Evolutionary conservation across 805 yeast species (phyloP).

Genomic region (Spencermartinsiella europaea): DNA sequence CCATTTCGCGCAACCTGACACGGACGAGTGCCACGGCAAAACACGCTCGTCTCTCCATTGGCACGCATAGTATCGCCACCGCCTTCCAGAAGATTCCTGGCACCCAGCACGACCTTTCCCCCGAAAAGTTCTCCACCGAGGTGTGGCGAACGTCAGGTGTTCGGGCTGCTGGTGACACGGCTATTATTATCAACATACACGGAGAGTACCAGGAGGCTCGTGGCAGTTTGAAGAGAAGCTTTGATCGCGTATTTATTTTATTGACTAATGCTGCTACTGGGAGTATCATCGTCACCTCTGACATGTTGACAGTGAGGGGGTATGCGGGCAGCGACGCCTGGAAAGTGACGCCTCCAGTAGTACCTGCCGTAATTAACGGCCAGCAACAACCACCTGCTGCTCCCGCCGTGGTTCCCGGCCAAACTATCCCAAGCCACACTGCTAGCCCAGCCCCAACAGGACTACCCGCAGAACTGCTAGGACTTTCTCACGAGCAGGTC

Average conservation of each 20-base stretch:
- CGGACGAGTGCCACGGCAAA: constrained; percentile 47
- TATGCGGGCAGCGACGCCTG: constrained; percentile 54
- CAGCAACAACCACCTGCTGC: constrained; percentile 12
- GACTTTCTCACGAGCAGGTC: constrained; percentile 51
- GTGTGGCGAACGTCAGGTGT: constrained; percentile 43
- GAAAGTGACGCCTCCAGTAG: constrained; percentile 27
- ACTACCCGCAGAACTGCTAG: constrained; percentile 25
- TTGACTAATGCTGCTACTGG: constrained; percentile 67
- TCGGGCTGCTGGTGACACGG: constrained; percentile 63
- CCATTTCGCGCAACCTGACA: constrained; percentile 71
- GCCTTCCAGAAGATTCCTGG: constrained; percentile 68
- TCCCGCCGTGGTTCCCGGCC: constrained; percentile 16
- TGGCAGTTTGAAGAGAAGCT: constrained; percentile 50
- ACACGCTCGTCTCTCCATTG: constrained; percentile 54
- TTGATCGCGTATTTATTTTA: constrained; percentile 78
- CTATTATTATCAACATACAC: constrained; percentile 73
- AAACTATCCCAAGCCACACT: constrained; percentile 12
- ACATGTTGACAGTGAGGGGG: constrained; percentile 64
- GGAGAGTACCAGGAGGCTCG: constrained; percentile 70
- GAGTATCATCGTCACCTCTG: constrained; percentile 79
- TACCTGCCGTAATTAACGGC: not conserved
- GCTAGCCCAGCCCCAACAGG: constrained; percentile 13
- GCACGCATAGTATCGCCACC: constrained; percentile 60
- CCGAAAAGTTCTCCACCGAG: constrained; percentile 71
- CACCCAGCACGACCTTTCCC: constrained; percentile 67